These are phyloP conservation scores for Alectoria sarmentosa DNA, from an alignment of 495 filamentous ascomycete genomes.

Conservation along the genomic window DNA sequence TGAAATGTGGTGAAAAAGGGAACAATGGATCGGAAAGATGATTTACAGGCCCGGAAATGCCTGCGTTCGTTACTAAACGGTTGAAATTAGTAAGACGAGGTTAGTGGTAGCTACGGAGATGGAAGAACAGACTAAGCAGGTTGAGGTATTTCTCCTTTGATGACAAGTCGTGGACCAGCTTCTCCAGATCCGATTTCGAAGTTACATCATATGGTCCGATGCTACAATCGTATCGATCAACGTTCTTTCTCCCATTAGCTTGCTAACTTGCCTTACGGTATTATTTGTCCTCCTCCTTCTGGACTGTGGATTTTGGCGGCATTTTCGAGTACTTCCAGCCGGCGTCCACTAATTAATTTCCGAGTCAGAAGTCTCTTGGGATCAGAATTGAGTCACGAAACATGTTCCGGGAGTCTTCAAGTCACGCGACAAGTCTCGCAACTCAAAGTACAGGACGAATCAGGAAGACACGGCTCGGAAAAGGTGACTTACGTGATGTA, in stretches of 20 bases:
- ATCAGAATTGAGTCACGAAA: too few relatives aligned
- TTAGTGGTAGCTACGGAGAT: not conserved
- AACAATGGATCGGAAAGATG: too few relatives aligned
- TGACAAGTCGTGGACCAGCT: constrained; percentile 22
- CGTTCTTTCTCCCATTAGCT: not conserved
- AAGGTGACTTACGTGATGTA: too few relatives aligned
- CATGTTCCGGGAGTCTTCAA: too few relatives aligned
- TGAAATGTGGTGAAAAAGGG: too few relatives aligned
- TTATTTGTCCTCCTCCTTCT: constrained; percentile 23
- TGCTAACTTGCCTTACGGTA: constrained; percentile 15
- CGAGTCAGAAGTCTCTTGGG: too few relatives aligned
- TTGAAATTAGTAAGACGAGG: not conserved
- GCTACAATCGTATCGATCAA: constrained; percentile 7
- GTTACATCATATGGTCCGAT: constrained; percentile 32
- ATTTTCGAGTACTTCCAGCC: constrained; percentile 26
- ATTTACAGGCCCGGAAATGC: constrained; percentile 22
- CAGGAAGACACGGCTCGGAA: too few relatives aligned
- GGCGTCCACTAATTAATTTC: too few relatives aligned
- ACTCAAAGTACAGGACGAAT: too few relatives aligned
- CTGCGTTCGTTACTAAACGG: constrained; percentile 23
- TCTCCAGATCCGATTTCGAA: constrained; percentile 24
- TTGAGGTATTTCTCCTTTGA: constrained; percentile 27
- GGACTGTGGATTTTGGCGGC: constrained; percentile 26
- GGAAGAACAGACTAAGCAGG: constrained; percentile 19
- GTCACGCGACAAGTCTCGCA: too few relatives aligned